Evolutionary conservation across 1,284 basidiomycete species (phyloP).

Genomic region (Rugosomyces carneus): DNA sequence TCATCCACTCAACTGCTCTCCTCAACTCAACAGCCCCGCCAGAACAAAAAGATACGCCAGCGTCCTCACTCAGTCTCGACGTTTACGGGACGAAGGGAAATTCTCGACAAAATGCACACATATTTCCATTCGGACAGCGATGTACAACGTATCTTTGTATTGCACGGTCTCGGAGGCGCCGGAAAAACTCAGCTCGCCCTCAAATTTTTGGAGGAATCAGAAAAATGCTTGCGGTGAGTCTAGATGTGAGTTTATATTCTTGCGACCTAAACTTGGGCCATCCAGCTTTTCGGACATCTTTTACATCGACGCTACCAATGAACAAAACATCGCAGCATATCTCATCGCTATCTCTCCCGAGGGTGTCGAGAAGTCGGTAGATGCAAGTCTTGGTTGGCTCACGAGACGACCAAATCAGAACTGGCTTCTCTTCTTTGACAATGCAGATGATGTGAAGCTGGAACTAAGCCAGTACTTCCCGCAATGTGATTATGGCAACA

Average conservation of each 20-base stretch:
- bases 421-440: slow-evolving; percentile 11
- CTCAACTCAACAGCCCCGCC: too few species aligned
- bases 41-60: too few species aligned
- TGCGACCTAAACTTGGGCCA: too few species aligned
- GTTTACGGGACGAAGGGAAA: slow-evolving; percentile 1
- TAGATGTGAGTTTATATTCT: too few species aligned
- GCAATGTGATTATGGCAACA: slow-evolving; percentile 7
- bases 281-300: slow-evolving; percentile 8
- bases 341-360: slow-evolving; percentile 1
- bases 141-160: neutral
- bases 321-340: neutral
- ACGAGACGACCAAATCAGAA: neutral
- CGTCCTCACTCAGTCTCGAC: neutral
- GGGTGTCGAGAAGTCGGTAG: neutral
- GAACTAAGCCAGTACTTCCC: slow-evolving; percentile 5
- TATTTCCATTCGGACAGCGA: too few species aligned
- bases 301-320: slow-evolving; percentile 8
- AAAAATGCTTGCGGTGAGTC: neutral
- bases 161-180: slow-evolving; percentile 5
- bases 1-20: too few species aligned
- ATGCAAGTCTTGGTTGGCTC: neutral
- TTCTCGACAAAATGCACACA: neutral
- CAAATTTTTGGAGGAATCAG: slow-evolving; percentile 2
- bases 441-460: slow-evolving; percentile 5
- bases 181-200: slow-evolving; percentile 6